Percentiles rank a stretch among this genome's conserved stretches.
These are phyloP conservation scores for Sporothrix curviconia DNA, from an alignment of 2,329 filamentous ascomycete genomes.

Conservation along the genomic window DNA sequence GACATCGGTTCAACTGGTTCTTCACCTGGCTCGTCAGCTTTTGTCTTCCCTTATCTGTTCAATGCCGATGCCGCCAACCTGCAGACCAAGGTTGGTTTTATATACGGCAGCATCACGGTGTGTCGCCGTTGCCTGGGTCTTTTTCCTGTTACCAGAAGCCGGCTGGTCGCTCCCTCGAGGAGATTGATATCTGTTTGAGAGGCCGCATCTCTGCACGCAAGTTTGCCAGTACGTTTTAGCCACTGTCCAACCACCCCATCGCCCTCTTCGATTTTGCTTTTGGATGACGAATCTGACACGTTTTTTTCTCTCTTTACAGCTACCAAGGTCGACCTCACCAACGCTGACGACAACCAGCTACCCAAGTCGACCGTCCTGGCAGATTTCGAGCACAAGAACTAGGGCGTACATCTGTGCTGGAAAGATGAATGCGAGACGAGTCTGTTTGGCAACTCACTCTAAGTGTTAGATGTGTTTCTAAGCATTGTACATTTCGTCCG, in stretches of 20 bases:
- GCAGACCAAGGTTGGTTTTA: background rate
- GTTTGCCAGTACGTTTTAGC: background rate
- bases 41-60: background rate
- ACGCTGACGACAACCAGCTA: background rate
- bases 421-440: too few relatives aligned
- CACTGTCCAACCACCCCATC: too few relatives aligned
- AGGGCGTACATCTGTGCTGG: too few relatives aligned
- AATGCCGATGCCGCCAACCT: background rate
- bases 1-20: background rate
- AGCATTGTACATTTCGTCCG: too few relatives aligned
- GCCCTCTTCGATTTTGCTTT: too few relatives aligned
- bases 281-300: too few relatives aligned
- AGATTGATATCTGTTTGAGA: background rate
- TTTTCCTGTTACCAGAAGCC: background rate
- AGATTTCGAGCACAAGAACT: too few relatives aligned
- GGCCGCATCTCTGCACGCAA: background rate
- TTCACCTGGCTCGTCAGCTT: slow-evolving; percentile 2
- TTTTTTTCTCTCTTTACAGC: background rate
- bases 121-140: background rate
- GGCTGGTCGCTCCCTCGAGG: background rate
- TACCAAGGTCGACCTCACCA: background rate
- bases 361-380: too few relatives aligned
- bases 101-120: background rate
- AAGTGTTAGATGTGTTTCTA: too few relatives aligned
- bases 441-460: too few relatives aligned